These are phyloP conservation scores for Beauveria sp. DNA, from an alignment of 2,329 filamentous ascomycete genomes.

Conservation along the genomic window DNA sequence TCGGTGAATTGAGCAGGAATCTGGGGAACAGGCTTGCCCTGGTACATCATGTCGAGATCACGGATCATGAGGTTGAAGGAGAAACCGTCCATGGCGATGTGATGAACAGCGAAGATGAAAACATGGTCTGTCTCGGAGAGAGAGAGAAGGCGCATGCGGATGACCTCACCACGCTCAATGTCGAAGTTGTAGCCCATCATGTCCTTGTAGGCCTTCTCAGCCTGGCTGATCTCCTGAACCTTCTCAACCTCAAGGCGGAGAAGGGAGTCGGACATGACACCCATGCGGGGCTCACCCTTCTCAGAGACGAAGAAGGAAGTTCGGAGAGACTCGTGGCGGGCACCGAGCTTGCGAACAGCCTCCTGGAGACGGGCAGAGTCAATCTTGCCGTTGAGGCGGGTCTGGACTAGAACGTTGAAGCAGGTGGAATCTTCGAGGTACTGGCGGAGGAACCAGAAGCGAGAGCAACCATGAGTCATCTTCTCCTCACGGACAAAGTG, in stretches of 20 bases:
- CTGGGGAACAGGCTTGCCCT: constrained; percentile 15
- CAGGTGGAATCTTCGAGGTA: constrained; percentile 13
- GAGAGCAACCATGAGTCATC: constrained; percentile 11
- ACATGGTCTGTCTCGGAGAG: constrained; percentile 26
- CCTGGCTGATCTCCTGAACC: constrained; percentile 17
- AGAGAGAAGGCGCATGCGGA: constrained; percentile 28
- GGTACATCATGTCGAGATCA: constrained; percentile 37
- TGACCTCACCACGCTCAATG: constrained; percentile 26
- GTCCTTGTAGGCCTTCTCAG: constrained; percentile 22
- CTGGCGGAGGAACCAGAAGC: constrained; percentile 12
- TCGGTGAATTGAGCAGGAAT: constrained; percentile 27
- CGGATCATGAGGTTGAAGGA: constrained; percentile 35
- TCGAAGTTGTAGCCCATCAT: constrained; percentile 27
- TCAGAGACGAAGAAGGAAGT: constrained; percentile 16
- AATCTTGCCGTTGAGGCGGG: constrained; percentile 12
- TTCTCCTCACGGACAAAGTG: constrained; percentile 10
- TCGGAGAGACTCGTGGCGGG: constrained; percentile 18
- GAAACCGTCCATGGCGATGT: constrained; percentile 44
- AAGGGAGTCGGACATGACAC: constrained; percentile 18
- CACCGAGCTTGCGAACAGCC: constrained; percentile 13
- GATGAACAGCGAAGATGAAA: constrained; percentile 38
- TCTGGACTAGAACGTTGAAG: constrained; percentile 13
- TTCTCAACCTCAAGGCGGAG: constrained; percentile 22
- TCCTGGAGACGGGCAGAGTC: constrained; percentile 13
- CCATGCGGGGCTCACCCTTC: constrained; percentile 17